phyloP scores from a whole-genome alignment of 345 rosid genomes.

The Salix brachista region DNA sequence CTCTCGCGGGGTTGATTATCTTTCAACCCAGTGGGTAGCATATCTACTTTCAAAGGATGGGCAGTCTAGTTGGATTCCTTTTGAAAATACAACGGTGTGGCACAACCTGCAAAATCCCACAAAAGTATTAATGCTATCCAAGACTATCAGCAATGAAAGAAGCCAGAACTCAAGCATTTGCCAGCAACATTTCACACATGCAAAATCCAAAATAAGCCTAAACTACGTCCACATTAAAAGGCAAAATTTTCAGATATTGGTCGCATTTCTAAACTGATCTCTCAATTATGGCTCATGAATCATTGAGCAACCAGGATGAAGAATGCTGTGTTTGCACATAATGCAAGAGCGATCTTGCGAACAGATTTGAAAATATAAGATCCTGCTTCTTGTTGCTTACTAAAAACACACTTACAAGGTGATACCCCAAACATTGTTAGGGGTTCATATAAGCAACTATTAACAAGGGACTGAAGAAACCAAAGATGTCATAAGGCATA shows the following conservation, averaged over 20 bases:
- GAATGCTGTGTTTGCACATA: background rate
- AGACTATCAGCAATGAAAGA: background rate
- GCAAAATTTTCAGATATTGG: background rate
- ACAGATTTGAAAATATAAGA: background rate
- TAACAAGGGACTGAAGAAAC: background rate
- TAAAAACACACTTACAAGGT: background rate
- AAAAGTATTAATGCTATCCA: background rate
- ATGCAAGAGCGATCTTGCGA: background rate
- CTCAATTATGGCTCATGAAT: background rate
- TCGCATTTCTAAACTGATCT: background rate
- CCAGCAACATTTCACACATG: background rate
- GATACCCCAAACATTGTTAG: background rate
- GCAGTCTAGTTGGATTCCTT: constrained; percentile 10
- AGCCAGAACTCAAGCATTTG: background rate
- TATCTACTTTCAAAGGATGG: constrained; percentile 42
- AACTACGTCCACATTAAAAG: background rate
- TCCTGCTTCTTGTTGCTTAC: background rate
- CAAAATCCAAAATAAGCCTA: background rate
- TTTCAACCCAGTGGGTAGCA: constrained; percentile 76
- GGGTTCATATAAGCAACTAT: background rate
- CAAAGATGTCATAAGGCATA: background rate
- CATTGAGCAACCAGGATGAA: background rate
- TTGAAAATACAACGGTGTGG: constrained; percentile 11
- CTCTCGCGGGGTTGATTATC: constrained; percentile 72
- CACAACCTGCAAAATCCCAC: constrained; percentile 28